Percentiles rank a stretch among this genome's conserved stretches.
Conservation (phyloP, 1,284 basidiomycete species). For the Lentinula novae-zelandiae region DNA sequence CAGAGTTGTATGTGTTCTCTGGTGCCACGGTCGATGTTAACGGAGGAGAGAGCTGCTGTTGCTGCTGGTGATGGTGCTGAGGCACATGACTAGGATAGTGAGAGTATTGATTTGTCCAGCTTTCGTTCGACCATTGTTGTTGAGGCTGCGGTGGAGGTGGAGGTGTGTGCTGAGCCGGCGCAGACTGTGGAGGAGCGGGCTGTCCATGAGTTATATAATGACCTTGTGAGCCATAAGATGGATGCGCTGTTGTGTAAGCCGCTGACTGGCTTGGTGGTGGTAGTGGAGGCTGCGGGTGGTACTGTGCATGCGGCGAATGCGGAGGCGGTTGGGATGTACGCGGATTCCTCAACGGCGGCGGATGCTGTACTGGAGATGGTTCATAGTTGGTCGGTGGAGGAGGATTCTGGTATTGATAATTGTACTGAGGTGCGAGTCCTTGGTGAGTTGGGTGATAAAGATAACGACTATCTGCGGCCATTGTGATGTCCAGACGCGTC, state of each 20-base stretch:
- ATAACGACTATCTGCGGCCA: constrained; percentile 57
- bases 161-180: background rate
- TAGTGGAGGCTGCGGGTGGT: constrained; percentile 12
- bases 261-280: background rate
- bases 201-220: constrained; percentile 24
- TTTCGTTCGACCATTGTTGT: constrained; percentile 20
- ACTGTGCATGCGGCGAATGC: constrained; percentile 21
- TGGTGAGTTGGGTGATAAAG: constrained; percentile 47
- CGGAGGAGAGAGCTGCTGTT: constrained; percentile 21
- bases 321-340: constrained; percentile 20
- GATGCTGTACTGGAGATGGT: constrained; percentile 17
- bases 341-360: background rate
- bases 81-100: constrained; percentile 16
- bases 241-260: background rate
- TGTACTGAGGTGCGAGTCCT: constrained; percentile 38
- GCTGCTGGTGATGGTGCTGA: constrained; percentile 18
- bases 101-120: background rate
- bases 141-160: constrained; percentile 20
- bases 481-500: constrained; percentile 19
- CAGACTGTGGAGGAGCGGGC: constrained; percentile 10
- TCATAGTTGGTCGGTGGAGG: constrained; percentile 28
- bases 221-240: background rate
- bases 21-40: background rate
- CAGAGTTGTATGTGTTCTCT: constrained; percentile 23
- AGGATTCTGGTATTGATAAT: constrained; percentile 31